Evolutionary conservation across 495 filamentous ascomycete species (phyloP).

Genomic region (Massariosphaeria phaeospora): DNA sequence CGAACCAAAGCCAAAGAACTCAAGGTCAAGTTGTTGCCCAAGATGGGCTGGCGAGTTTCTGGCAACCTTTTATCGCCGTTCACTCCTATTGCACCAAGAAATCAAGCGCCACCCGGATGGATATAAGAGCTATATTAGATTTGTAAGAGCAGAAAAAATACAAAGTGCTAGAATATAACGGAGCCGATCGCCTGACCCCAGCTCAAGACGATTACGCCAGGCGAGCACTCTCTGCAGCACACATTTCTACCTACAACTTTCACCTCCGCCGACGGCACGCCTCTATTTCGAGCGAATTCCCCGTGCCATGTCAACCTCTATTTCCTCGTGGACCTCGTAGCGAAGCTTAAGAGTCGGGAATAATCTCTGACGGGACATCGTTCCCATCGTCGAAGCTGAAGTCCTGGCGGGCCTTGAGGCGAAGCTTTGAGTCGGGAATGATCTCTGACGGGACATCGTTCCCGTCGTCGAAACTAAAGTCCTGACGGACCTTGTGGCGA

Average conservation of each 20-base stretch:
- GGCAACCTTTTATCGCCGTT: conserved; percentile 14
- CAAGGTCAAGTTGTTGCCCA: conserved; percentile 17
- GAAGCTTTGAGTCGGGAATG: no score
- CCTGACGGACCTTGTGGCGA: background rate
- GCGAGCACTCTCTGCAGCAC: no score
- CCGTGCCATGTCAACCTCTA: no score
- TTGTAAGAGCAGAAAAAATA: background rate
- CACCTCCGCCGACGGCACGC: background rate
- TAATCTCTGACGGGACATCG: no score
- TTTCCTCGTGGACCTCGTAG: no score
- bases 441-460: no score
- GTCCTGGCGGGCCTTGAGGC: no score
- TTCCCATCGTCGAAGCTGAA: no score
- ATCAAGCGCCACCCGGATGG: conserved; percentile 7
- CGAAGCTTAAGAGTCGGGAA: no score
- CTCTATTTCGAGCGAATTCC: background rate
- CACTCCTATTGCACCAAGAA: background rate
- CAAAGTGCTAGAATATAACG: background rate
- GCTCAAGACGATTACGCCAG: background rate
- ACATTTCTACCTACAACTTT: background rate
- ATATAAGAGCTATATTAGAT: background rate
- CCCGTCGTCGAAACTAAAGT: no score
- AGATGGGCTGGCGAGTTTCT: conserved; percentile 19
- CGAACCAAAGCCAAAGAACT: conserved; percentile 23
- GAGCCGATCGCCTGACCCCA: background rate